A percentile compares a stretch with the other conserved stretches of the same genome.
These are phyloP conservation scores for Phyllosticta citrichinensis DNA, from an alignment of 2,329 filamentous ascomycete species.

Conservation along the genomic window DNA sequence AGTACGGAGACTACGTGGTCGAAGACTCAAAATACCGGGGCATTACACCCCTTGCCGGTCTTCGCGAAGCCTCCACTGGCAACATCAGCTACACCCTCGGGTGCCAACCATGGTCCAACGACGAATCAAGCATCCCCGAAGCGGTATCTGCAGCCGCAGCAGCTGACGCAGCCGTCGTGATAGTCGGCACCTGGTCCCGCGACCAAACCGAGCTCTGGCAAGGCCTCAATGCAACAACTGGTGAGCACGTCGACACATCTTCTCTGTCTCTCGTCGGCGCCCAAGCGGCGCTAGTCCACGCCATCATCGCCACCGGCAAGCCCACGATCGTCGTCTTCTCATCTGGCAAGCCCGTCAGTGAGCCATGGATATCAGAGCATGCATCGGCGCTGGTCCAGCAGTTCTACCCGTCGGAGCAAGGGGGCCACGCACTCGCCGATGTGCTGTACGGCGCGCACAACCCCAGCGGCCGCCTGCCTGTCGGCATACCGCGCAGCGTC, in stretches of 20 bases:
- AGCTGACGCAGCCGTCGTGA: slow-evolving; percentile 61
- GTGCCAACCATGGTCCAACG: slow-evolving; percentile 62
- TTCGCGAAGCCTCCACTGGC: slow-evolving; percentile 47
- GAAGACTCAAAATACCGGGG: slow-evolving; percentile 53
- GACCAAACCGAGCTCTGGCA: slow-evolving; percentile 63
- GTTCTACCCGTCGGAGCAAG: slow-evolving; percentile 64
- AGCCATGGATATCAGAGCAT: slow-evolving; percentile 58
- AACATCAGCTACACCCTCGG: slow-evolving; percentile 58
- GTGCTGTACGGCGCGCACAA: slow-evolving; percentile 34
- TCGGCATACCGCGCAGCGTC: slow-evolving; percentile 58
- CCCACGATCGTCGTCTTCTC: slow-evolving; percentile 59
- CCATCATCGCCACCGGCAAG: slow-evolving; percentile 56
- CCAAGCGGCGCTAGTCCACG: slow-evolving; percentile 55
- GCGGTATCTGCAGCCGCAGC: slow-evolving; percentile 55
- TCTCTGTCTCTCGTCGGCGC: slow-evolving; percentile 59
- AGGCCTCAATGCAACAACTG: slow-evolving; percentile 63
- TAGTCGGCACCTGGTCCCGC: slow-evolving; percentile 66
- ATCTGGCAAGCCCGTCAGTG: slow-evolving; percentile 62
- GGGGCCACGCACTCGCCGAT: slow-evolving; percentile 56
- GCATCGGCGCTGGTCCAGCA: slow-evolving; percentile 61
- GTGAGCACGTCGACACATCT: slow-evolving; percentile 60
- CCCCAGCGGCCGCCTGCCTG: slow-evolving; percentile 55
- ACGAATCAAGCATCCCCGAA: slow-evolving; percentile 56
- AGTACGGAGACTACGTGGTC: slow-evolving; percentile 67
- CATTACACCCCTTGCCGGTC: slow-evolving; percentile 60